Base-by-base conservation (phyloP, 1,284 basidiomycete genomes). In the Caloboletus firmus region DNA sequence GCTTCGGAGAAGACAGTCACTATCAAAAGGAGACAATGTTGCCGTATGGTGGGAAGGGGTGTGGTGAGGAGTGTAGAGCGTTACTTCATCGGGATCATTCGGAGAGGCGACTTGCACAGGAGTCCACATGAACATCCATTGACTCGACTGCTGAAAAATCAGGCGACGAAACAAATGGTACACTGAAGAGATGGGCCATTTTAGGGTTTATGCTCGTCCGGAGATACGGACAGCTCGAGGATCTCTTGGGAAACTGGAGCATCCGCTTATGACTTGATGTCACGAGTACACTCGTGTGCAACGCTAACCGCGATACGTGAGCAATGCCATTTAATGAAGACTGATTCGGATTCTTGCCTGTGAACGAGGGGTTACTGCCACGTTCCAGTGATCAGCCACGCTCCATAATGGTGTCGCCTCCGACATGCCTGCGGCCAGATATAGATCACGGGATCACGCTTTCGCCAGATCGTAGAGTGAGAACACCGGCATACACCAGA, bases 401-500 rank as follows among this genome's bases (percentile, higher is more conserved):
- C 41, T 26, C 31, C 26, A 40, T 35, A 20, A 13, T 26, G 32
- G 45, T 13, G 17, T n/a, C 18, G 32, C 34, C 17, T 45, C 50
- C 40, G 48, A 57, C 26, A 41, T 30, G 18, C 31, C 20, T 47
- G 17, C 17, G 11, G 34, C 20, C 36, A 13, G 24, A 62, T 13
- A 36, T 31, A 5, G 18, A 34, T 28, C 56, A 50, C 35, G n/a
- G 30, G 47, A 57, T 24, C 34, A 4, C 24, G 9, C 20, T 18
- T 44, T 12, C 13, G 31, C 18, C 12, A 32, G 22, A 45, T 11
- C 12, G 30, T 22, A 44, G 24, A 31, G 42, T 37, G 42, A 10
- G n/a, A 47, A 41, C 82, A 10, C 82, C 81, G 46, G 32, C 24
- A 42, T 26, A 34, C 15, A 10, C 81, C 82, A 48, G 28, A 17